A percentile compares a stretch with the other conserved stretches of the same genome.
phyloP scores from a whole-genome alignment of 192 early-diverging fungal species.

The Entomortierella beljakovae region DNA sequence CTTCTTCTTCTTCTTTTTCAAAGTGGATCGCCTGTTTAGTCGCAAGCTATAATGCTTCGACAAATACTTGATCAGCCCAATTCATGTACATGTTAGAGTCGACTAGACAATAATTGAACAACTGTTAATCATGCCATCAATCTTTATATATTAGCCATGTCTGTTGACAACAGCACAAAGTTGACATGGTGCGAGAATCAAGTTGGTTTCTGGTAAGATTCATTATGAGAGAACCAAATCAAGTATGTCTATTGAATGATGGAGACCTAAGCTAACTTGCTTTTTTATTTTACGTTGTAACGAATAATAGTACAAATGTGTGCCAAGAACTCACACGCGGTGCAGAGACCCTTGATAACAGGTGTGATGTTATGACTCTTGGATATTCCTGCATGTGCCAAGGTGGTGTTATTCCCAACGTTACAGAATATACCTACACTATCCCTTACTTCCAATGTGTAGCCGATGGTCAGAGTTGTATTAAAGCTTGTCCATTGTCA shows the following conservation, averaged over 20 bases:
- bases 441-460: conserved; percentile 48
- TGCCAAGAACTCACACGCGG: conserved; percentile 48
- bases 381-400: conserved; percentile 28
- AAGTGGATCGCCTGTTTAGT: too few species aligned
- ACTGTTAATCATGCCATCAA: too few species aligned
- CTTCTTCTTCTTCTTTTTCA: too few species aligned
- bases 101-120: too few species aligned
- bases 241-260: neutral
- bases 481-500: conserved; percentile 12
- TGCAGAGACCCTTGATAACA: conserved; percentile 19
- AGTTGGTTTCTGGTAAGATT: conserved; percentile 40
- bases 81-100: too few species aligned
- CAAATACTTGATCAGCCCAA: too few species aligned
- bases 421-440: conserved; percentile 46
- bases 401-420: conserved; percentile 33
- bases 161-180: conserved; percentile 44
- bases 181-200: conserved; percentile 52
- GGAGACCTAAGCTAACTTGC: neutral
- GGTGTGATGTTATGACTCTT: conserved; percentile 32
- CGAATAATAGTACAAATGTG: conserved; percentile 27
- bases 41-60: too few species aligned
- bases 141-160: conserved; percentile 13
- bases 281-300: neutral
- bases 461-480: conserved; percentile 33
- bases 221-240: neutral